A percentile compares a stretch with the other conserved stretches of the same genome.
phyloP scores from a whole-genome alignment of 441 rosid genomes.

The Populus hybrid region DNA sequence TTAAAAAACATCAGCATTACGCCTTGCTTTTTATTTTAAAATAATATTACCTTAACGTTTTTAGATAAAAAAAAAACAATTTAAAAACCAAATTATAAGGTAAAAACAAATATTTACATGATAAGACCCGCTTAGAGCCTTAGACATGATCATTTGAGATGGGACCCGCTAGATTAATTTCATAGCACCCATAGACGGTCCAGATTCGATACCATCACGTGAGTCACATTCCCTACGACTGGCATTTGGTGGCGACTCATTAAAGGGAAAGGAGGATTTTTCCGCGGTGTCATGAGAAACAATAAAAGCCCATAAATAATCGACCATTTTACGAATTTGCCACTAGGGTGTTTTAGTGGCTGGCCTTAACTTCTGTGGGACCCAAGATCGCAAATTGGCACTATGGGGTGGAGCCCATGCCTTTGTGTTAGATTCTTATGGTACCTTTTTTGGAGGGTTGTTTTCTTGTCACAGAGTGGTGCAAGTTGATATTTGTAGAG shows the following conservation, averaged over 20 bases:
- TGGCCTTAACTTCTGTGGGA: conserved; percentile 2
- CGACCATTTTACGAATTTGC: neutral
- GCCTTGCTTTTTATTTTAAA: too few species aligned
- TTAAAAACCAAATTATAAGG: too few species aligned
- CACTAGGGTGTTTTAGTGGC: neutral
- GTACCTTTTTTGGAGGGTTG: neutral
- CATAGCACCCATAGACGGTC: neutral
- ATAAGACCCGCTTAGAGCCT: too few species aligned
- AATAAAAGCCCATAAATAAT: neutral
- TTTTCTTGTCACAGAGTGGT: neutral
- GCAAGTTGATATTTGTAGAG: neutral
- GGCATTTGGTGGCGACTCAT: neutral
- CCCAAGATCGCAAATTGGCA: neutral
- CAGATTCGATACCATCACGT: conserved; percentile 2
- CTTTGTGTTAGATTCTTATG: neutral
- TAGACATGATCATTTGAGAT: too few species aligned
- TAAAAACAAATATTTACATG: too few species aligned
- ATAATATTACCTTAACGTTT: too few species aligned
- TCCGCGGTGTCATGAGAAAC: neutral
- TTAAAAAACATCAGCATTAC: too few species aligned
- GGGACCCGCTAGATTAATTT: neutral
- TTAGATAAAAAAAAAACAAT: too few species aligned
- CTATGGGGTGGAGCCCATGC: conserved; percentile 33
- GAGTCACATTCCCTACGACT: neutral
- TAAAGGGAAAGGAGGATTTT: conserved; percentile 3